Evolutionary conservation across 176 grass and related monocot species (phyloP), one percentile per base, ranked within the genome.

Genomic region (Areca catechu): DNA sequence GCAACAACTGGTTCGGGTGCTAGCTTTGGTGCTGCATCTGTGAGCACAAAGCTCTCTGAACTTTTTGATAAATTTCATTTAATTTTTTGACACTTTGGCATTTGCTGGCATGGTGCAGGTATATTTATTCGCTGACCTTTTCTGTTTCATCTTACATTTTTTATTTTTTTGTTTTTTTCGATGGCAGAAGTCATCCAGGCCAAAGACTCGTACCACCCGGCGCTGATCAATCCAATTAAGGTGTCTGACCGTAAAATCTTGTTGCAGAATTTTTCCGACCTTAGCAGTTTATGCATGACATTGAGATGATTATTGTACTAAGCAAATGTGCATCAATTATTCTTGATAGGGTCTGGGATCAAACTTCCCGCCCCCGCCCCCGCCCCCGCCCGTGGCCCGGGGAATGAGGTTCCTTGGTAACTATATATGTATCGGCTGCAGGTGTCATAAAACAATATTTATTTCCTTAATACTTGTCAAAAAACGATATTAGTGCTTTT

Each of bases 11-110:
- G 70, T 72, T 92, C 87, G 12, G 93, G 93, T 68, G 82, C 87
- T 51, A 98, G 87, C 66, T 88, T 98, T 27, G 93, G 80, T 49
- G 89, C 80, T 67, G 73, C 87, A 77, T 85, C 87, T 51, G 93
- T 92, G 56, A 89, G 93, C 89, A 53, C 16, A 82, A 17, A 54
- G n/a, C 21, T 53, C 1, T 56, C 5, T 65, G 7, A 65, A 43
- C 9, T 12, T 14, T 2, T 43, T 56, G 18, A 17, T 67, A 15
- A 15, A 19, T 54, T 43, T 67, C 18, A 15, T 5, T 29, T 53
- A 28, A 12, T 47, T 57, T 72, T 69, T 20, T 5, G 37, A 52
- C 50, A 2, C 53, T 55, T 12, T 43, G 9, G 34, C 9, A 43
- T 2, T 29, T 43, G 14, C 34, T 14, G 3, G 34, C 34, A 43